A percentile compares a stretch with the other conserved stretches of the same genome.
phyloP scores from a whole-genome alignment of 2,329 filamentous ascomycete species.

The Karstenula rhodostoma region DNA sequence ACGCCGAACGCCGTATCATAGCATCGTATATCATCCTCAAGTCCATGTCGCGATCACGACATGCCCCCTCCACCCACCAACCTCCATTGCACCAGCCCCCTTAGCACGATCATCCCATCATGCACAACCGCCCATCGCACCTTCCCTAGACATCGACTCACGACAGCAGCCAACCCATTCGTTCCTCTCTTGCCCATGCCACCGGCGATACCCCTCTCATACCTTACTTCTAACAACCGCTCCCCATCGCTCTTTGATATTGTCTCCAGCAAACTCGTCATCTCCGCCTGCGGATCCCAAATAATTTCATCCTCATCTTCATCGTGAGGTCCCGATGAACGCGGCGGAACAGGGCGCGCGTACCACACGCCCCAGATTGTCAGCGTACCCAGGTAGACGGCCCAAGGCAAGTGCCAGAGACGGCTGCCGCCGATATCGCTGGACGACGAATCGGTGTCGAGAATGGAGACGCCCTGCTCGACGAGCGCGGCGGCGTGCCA shows the following conservation, averaged over 20 bases:
- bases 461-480: constrained; percentile 57
- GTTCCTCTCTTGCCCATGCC: constrained; percentile 58
- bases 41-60: neutral
- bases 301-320: constrained; percentile 56
- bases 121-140: constrained; percentile 70
- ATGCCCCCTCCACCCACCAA: constrained; percentile 41
- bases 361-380: constrained; percentile 67
- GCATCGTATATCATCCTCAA: neutral
- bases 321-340: neutral
- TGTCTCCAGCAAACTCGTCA: constrained; percentile 53
- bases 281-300: constrained; percentile 60
- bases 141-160: constrained; percentile 64
- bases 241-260: constrained; percentile 53
- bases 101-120: constrained; percentile 66
- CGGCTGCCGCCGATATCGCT: constrained; percentile 60
- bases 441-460: constrained; percentile 44
- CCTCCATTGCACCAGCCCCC: constrained; percentile 50
- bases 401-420: constrained; percentile 70
- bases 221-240: constrained; percentile 38
- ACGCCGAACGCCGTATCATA: neutral
- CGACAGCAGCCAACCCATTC: constrained; percentile 62
- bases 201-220: constrained; percentile 43
- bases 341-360: constrained; percentile 33
- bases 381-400: constrained; percentile 66
- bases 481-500: constrained; percentile 65